phyloP scores from a whole-genome alignment of 148 eudicot species.

The Rhododendron kiyosumense region DNA sequence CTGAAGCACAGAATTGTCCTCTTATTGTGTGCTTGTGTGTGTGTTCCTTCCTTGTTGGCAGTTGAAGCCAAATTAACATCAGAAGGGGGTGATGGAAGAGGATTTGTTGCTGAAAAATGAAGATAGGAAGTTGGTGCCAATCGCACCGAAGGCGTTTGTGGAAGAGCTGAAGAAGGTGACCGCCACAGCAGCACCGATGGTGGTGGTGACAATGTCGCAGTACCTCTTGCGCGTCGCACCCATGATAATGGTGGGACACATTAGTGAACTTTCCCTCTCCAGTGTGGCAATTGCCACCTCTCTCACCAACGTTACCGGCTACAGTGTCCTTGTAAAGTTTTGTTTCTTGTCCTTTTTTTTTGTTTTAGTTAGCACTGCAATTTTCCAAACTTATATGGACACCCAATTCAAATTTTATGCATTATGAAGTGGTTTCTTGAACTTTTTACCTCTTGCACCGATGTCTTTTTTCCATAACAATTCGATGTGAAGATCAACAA shows the following conservation, averaged over 20 bases:
- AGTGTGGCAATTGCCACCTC: conserved; percentile 34
- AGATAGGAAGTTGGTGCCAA: background rate
- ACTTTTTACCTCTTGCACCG: no score
- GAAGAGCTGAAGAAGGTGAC: no score
- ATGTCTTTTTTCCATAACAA: no score
- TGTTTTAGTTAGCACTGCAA: background rate
- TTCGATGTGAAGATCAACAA: no score
- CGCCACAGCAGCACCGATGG: conserved; percentile 21
- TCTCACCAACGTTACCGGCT: conserved; percentile 41
- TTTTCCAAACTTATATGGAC: background rate
- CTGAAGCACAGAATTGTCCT: background rate
- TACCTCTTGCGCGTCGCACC: conserved; percentile 22
- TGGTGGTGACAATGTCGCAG: conserved; percentile 22
- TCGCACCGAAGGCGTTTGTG: no score
- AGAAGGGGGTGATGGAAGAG: conserved; percentile 9
- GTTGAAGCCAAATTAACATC: background rate
- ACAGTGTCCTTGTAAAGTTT: conserved; percentile 22
- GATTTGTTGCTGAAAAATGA: background rate
- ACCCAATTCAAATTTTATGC: background rate
- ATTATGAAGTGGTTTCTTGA: no score
- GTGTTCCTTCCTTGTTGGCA: background rate
- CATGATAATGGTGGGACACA: conserved; percentile 35
- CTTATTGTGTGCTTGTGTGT: background rate
- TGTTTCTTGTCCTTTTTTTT: background rate
- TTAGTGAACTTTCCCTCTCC: conserved; percentile 31